Evolutionary conservation across 2,329 filamentous ascomycete genomes (phyloP).

Genomic region (Onygena corvina): DNA sequence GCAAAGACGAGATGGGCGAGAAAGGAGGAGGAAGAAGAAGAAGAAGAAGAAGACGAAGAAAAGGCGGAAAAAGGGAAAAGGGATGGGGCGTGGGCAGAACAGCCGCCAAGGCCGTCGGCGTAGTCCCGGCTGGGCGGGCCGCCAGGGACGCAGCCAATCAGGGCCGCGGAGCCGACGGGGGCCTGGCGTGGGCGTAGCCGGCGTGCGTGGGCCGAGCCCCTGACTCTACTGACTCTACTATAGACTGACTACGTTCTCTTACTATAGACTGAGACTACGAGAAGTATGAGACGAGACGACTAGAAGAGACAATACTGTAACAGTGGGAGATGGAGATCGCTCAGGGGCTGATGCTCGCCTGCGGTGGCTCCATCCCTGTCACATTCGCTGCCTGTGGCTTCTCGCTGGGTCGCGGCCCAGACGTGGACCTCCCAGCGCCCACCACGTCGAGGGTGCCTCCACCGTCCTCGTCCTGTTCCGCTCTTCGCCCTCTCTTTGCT

Average conservation of each 20-base stretch:
- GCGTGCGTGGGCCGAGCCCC: not conserved
- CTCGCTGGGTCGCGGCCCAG: too few relatives aligned
- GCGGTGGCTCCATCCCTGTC: too few relatives aligned
- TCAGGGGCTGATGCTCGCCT: too few relatives aligned
- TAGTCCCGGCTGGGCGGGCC: not conserved
- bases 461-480: not conserved
- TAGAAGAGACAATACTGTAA: not conserved
- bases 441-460: not conserved
- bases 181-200: not conserved
- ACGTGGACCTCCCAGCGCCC: not conserved
- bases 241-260: too few relatives aligned
- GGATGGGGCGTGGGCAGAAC: conserved; percentile 7
- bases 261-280: too few relatives aligned
- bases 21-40: conserved; percentile 17
- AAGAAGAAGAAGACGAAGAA: conserved; percentile 16
- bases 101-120: not conserved
- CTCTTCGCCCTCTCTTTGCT: too few relatives aligned
- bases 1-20: not conserved
- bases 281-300: too few relatives aligned
- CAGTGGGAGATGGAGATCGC: too few relatives aligned
- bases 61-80: conserved; percentile 14
- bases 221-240: too few relatives aligned
- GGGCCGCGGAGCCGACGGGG: not conserved
- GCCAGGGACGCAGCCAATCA: not conserved
- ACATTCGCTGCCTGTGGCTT: too few relatives aligned